These are phyloP conservation scores for Stagonosporopsis cucurbitacearum DNA, from an alignment of 2,329 filamentous ascomycete genomes.

Conservation along the genomic window DNA sequence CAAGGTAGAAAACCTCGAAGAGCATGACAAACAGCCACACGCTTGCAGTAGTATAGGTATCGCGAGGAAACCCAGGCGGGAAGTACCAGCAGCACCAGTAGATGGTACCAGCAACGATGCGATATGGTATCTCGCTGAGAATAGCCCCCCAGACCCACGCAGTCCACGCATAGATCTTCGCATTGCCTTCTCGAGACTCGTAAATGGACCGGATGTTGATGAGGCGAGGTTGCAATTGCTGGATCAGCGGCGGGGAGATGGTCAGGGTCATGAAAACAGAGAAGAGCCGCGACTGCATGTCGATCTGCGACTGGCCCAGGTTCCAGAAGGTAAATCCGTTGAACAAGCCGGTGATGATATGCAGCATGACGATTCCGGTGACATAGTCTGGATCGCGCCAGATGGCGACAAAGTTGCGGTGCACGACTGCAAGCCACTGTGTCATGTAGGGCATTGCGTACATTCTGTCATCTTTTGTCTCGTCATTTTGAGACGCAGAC, in stretches of 20 bases:
- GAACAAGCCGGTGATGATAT: slow-evolving; percentile 59
- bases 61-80: slow-evolving; percentile 60
- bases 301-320: slow-evolving; percentile 50
- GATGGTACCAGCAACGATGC: slow-evolving; percentile 67
- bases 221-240: slow-evolving; percentile 78
- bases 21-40: slow-evolving; percentile 69
- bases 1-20: slow-evolving; percentile 70
- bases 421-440: slow-evolving; percentile 52
- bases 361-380: slow-evolving; percentile 57
- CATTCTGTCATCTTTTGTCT: slow-evolving; percentile 51
- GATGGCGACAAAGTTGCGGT: slow-evolving; percentile 63
- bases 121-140: slow-evolving; percentile 73
- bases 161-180: slow-evolving; percentile 80
- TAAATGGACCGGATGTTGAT: slow-evolving; percentile 71
- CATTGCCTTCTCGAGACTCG: slow-evolving; percentile 73
- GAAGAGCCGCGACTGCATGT: slow-evolving; percentile 69
- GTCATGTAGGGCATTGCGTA: slow-evolving; percentile 54
- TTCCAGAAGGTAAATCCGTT: slow-evolving; percentile 59
- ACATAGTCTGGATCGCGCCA: slow-evolving; percentile 72
- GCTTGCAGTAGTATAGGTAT: slow-evolving; percentile 66
- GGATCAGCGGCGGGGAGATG: slow-evolving; percentile 75
- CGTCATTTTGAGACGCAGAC: slow-evolving; percentile 40
- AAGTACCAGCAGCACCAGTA: slow-evolving; percentile 65
- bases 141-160: slow-evolving; percentile 72
- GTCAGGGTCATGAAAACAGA: slow-evolving; percentile 79